phyloP scores from a whole-genome alignment of 345 rosid species.

The Adansonia digitata region DNA sequence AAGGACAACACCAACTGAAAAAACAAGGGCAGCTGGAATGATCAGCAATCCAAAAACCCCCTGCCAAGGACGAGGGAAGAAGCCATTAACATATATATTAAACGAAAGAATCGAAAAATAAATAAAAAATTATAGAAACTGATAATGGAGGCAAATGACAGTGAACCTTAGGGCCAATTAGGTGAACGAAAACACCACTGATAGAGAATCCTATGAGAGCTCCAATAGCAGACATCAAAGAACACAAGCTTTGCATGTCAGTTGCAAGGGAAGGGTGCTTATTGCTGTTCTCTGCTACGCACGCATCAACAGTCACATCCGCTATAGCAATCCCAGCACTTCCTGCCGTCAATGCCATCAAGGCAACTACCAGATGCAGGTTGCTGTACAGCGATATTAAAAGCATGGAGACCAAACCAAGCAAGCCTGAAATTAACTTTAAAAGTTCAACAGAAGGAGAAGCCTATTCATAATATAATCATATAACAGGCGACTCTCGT shows the following conservation, averaged over 20 bases:
- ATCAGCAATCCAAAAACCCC: slow-evolving; percentile 79
- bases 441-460: not conserved
- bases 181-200: slow-evolving; percentile 85
- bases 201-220: slow-evolving; percentile 67
- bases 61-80: slow-evolving; percentile 31
- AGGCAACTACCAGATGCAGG: slow-evolving; percentile 64
- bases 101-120: not conserved
- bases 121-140: not conserved
- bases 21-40: slow-evolving; percentile 57
- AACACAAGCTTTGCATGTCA: slow-evolving; percentile 94
- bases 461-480: no score
- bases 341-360: slow-evolving; percentile 59
- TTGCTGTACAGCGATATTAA: slow-evolving; percentile 57
- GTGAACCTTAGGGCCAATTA: slow-evolving; percentile 77
- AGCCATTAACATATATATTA: slow-evolving; percentile 2
- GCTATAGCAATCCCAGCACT: slow-evolving; percentile 84
- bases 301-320: slow-evolving; percentile 94
- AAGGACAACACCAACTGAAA: slow-evolving; percentile 57
- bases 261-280: slow-evolving; percentile 68
- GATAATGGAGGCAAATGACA: not conserved
- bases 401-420: slow-evolving; percentile 67
- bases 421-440: slow-evolving; percentile 47
- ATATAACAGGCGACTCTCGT: not conserved
- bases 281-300: slow-evolving; percentile 83
- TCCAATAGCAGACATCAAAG: slow-evolving; percentile 69